These are phyloP conservation scores for Arachis monticola DNA, from an alignment of 331 rosid genomes.

Conservation along the genomic window DNA sequence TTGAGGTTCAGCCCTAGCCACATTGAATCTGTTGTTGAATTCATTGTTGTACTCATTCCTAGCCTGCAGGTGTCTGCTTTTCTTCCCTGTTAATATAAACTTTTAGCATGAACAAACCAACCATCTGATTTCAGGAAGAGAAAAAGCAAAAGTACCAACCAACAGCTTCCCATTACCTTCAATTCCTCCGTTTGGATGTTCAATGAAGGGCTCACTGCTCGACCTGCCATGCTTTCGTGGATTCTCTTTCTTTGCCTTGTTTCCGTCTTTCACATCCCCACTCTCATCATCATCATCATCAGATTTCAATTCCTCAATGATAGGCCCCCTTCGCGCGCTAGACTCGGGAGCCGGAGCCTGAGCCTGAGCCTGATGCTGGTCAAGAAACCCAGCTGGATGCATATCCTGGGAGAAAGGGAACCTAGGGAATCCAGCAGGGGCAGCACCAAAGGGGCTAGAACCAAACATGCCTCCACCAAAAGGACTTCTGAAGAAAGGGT, in stretches of 20 bases:
- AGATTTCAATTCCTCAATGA: conserved; percentile 82
- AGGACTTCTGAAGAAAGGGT: conserved; percentile 81
- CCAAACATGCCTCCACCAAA: conserved; percentile 66
- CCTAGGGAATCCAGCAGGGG: conserved; percentile 60
- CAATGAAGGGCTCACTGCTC: conserved; percentile 48
- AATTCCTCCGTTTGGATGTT: conserved; percentile 64
- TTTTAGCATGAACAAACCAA: conserved; percentile 24
- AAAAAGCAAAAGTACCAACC: conserved; percentile 1
- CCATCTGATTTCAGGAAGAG: neutral
- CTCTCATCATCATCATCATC: conserved; percentile 56
- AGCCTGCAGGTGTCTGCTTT: conserved; percentile 50
- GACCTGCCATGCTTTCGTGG: conserved; percentile 67
- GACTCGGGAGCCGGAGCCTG: conserved; percentile 55
- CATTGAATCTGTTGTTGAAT: conserved; percentile 27
- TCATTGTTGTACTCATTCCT: conserved; percentile 41
- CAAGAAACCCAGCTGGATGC: conserved; percentile 60
- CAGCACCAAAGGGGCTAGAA: conserved; percentile 58
- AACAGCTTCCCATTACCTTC: conserved; percentile 51
- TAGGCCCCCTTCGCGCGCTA: conserved; percentile 57
- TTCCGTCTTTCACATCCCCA: conserved; percentile 22
- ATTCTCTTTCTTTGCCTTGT: conserved; percentile 52
- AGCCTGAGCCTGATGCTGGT: conserved; percentile 7
- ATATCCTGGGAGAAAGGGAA: neutral
- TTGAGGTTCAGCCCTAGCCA: conserved; percentile 53
- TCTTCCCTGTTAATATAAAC: conserved; percentile 55